Evolutionary conservation across 169 alveolate genomes (phyloP), one percentile per base, ranked within the genome.

Genomic region (Plasmodium falciparum): DNA sequence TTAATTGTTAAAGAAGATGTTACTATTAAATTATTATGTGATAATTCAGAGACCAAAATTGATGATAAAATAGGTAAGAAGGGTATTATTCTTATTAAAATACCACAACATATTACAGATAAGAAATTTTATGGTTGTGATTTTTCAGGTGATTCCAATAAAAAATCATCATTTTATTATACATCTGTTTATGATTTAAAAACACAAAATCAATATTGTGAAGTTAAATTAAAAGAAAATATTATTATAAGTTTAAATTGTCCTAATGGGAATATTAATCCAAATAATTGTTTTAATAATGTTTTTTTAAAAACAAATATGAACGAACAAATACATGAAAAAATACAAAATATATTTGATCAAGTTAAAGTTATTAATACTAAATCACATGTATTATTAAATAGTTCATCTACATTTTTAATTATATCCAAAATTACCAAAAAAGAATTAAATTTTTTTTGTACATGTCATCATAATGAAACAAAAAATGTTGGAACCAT

Each of bases 401-500:
- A 70, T 12, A 83, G n/a, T 39, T 70, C 91, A 3, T 70, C 85
- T 1, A 62, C 91, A 9, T 83, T 83, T 70, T 59, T 83, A 20
- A 69, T 83, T 4, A 83, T 83, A 29, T 83, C 91, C 0, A 63
- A 83, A 24, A 69, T 83, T 3, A 83, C 73, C 1, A 70, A 47
- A 45, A 67, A 58, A 47, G 78, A 83, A n/a, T 49, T 83, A 12
- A 58, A 83, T 45, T 67, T 69, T 47, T 83, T 69, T 50, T 83
- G 91, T 33, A 83, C 91, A 7, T 83, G 91, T 83, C 85, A 83
- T 24, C 62, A 83, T 69, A n/a, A 54, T 61, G 45, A 69, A 43
- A 83, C 69, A 0, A 69, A 83, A 61, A 50, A 83, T 69, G 62
- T 83, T 22, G 91, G 91, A 3, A 83, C 91, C 0, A 54, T 83